Percentiles rank a stretch among this genome's conserved stretches.
Evolutionary conservation across 192 early-diverging fungal species (phyloP).

Genomic region (Podila epigama): DNA sequence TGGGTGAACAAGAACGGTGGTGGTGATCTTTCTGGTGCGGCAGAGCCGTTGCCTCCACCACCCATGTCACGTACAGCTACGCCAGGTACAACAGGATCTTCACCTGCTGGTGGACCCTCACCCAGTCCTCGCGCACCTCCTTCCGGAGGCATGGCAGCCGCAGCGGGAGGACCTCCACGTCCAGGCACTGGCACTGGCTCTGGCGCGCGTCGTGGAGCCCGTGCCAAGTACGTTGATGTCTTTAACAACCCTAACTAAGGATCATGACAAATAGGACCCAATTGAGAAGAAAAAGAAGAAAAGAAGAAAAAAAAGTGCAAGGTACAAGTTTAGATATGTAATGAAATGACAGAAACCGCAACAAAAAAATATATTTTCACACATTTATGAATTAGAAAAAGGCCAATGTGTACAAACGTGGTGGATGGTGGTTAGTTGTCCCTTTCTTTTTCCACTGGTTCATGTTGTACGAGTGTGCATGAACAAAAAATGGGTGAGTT

Average conservation of each 20-base stretch:
- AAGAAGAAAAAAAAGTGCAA: slow-evolving; percentile 1
- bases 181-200: slow-evolving; percentile 30
- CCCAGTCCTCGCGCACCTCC: slow-evolving; percentile 9
- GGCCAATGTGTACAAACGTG: too few relatives aligned
- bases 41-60: slow-evolving; percentile 32
- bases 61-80: slow-evolving; percentile 25
- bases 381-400: too few relatives aligned
- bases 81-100: not conserved
- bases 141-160: slow-evolving; percentile 3
- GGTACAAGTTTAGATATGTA: too few relatives aligned
- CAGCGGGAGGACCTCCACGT: slow-evolving; percentile 23
- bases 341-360: too few relatives aligned
- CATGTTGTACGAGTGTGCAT: too few relatives aligned
- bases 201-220: slow-evolving; percentile 40
- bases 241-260: slow-evolving; percentile 32
- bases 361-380: too few relatives aligned
- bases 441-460: too few relatives aligned
- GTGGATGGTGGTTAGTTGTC: too few relatives aligned
- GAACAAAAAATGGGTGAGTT: too few relatives aligned
- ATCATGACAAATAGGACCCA: not conserved
- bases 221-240: slow-evolving; percentile 59
- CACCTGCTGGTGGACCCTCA: not conserved
- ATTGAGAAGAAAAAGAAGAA: not conserved
- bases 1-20: slow-evolving; percentile 85
- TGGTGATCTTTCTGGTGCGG: not conserved